Evolutionary conservation across 139 green algal species (phyloP), one percentile per base, ranked within the genome.

Genomic region (Chloropicon primus): DNA sequence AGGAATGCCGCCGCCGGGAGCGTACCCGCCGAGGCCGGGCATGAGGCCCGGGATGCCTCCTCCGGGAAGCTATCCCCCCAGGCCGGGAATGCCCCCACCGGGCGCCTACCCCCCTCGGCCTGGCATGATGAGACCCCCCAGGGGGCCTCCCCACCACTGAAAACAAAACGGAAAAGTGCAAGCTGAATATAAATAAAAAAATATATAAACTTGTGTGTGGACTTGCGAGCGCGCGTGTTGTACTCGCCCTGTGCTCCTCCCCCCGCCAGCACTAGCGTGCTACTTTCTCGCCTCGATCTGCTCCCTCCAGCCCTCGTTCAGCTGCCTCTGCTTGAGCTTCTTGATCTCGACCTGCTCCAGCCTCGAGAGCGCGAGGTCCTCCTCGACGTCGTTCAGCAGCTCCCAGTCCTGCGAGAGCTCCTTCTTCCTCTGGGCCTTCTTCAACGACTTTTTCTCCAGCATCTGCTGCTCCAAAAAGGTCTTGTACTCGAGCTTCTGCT

Each of bases 71-170:
- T 26, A 3, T 17, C 41, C 85, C 82, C 2, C 83, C 80, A 71
- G 82, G 74, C 77, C 79, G 22, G 76, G 82, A 23, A 83, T 88
- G 81, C 78, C 77, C 10, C 76, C 76, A 22, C 77, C 41, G 41
- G 41, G 41, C 10, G 41, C 41, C 41, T 62, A 62, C 41, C 41
- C 41, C 10, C 41, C 41, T 17, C 41, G 17, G 41, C 41, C 41
- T 5, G 41, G 41, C 10, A 62, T 62, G 41, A 62, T 5, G 41
- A 5, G 10, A 17, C 41, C 41, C 10, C 41, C 41, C 5, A 62
- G 41, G 41, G 41, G 41, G 10, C 41, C 41, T 5, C 41, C 41
- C 41, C 41, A 5, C 17, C 41, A 62, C 5, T 62, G 17, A 62
- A 62, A 17, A 5, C 5, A 17, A 5, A 62, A 62, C 17, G 41